A percentile compares a stretch with the other conserved stretches of the same genome.
phyloP scores from a whole-genome alignment of 257 asterid species.

The Plantago ovata region DNA sequence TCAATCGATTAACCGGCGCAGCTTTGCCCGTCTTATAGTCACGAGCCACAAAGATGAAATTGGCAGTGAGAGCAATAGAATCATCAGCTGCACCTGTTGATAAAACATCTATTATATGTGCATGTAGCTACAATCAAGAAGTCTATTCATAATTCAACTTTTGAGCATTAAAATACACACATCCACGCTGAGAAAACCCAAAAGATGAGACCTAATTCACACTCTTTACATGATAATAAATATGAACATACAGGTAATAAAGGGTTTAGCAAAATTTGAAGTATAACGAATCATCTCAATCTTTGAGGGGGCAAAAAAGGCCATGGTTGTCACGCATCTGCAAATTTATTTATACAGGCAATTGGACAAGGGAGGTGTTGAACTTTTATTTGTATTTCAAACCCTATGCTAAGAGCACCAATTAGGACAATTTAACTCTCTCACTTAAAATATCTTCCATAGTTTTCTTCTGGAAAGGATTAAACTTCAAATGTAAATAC shows the following conservation, averaged over 20 bases:
- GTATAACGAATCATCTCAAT: neutral
- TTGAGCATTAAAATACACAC: neutral
- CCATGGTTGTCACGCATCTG: neutral
- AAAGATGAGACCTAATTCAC: neutral
- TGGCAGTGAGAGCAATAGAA: constrained; percentile 74
- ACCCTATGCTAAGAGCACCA: too few species aligned
- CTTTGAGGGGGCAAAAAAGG: constrained; percentile 1
- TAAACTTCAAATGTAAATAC: constrained; percentile 6
- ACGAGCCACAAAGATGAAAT: constrained; percentile 95
- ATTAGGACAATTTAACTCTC: too few species aligned
- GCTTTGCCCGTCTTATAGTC: constrained; percentile 86
- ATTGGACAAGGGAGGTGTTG: too few species aligned
- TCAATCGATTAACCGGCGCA: constrained; percentile 70
- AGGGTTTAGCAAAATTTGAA: neutral
- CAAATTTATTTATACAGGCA: neutral
- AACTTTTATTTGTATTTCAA: too few species aligned
- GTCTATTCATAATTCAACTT: neutral
- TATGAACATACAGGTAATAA: neutral
- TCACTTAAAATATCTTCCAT: too few species aligned
- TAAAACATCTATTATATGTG: constrained; percentile 16
- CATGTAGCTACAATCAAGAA: constrained; percentile 5
- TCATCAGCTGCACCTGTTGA: constrained; percentile 48
- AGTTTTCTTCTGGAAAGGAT: neutral
- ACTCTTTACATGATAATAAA: neutral
- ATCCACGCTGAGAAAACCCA: neutral